A percentile compares a stretch with the other conserved stretches of the same genome.
Conservation (phyloP, 2,329 filamentous ascomycete species). For the Venturia oleaginea region DNA sequence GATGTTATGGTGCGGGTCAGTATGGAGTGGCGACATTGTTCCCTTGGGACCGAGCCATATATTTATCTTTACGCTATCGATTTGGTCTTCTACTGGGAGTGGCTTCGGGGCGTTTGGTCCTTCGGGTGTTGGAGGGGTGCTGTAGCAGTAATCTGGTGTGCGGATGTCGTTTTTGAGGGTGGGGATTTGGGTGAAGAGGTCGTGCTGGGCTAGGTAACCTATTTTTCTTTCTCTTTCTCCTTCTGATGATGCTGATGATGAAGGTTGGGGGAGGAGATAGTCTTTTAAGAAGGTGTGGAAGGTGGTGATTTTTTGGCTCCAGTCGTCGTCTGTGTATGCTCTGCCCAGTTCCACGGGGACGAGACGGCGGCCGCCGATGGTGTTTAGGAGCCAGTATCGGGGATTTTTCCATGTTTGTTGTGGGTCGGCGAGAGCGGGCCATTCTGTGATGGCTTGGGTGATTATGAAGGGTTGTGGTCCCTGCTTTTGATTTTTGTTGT, state of each 20-base stretch:
- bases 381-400: slow-evolving; percentile 63
- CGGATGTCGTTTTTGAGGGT: slow-evolving; percentile 63
- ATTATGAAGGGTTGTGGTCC: slow-evolving; percentile 55
- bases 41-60: slow-evolving; percentile 85
- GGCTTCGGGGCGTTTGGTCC: slow-evolving; percentile 26
- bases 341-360: slow-evolving; percentile 81
- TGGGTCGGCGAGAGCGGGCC: slow-evolving; percentile 61
- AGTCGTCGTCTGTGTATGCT: slow-evolving; percentile 77
- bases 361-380: slow-evolving; percentile 66
- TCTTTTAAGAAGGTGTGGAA: slow-evolving; percentile 61
- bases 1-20: slow-evolving; percentile 89
- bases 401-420: slow-evolving; percentile 62
- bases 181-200: slow-evolving; percentile 77
- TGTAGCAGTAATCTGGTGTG: slow-evolving; percentile 79
- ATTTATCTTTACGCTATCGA: slow-evolving; percentile 45
- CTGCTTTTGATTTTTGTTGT: background rate
- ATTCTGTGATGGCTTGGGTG: slow-evolving; percentile 53
- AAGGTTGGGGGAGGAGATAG: slow-evolving; percentile 43
- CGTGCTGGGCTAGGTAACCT: slow-evolving; percentile 87
- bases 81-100: slow-evolving; percentile 3
- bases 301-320: slow-evolving; percentile 72
- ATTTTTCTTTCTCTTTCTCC: slow-evolving; percentile 26
- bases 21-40: slow-evolving; percentile 88
- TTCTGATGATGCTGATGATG: background rate
- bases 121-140: slow-evolving; percentile 44